Evolutionary conservation across 371 early-diverging fungal species (phyloP), one percentile per base, ranked within the genome.

Genomic region (Aphelidium insulamus): DNA sequence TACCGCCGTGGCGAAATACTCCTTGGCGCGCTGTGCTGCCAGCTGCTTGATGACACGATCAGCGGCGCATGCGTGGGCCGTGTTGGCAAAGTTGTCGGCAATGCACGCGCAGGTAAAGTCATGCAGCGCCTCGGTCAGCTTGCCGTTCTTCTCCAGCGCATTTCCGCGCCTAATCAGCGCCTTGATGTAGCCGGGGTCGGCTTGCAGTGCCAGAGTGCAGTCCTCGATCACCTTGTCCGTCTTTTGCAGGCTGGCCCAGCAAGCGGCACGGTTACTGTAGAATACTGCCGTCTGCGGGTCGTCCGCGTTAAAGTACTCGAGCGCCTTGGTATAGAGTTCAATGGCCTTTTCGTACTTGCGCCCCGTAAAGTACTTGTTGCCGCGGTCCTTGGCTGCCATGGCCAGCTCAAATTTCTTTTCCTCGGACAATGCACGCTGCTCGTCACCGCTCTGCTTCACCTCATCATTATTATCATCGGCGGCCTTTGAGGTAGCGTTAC

Each of bases 261-360:
- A 86, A 9, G 87, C 94, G 9, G 91, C 92, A 28, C 94, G 74
- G 66, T 94, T 94, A 41, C 82, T 72, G 55, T 63, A 91, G 41
- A 69, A 91, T 29, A 94, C 76, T 11, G 61, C 45, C 12, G 9
- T 18, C 2, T 16, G 10, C 9, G 79, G 69, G 21, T 59, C 50
- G 48, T 82, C 69, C 5, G 57, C 53, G 35, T 61, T 69, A 44
- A 72, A 68, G 7, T 59, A 34, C 15, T 62, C 63, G 43, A 94
- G 74, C 2, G 94, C 94, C 42, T 76, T 66, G 8, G 84, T 67
- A 51, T 92, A 92, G 31, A 72, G 52, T 36, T 70, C 66, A 33
- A 83, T 72, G 12, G 94, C 94, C 36, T 77, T 77, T 18, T 63
- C 54, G 54, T 72, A 88, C 46, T 76, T 71, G 49, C 69, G 72